These are phyloP conservation scores for Exophiala oligosperma DNA, from an alignment of 2,329 filamentous ascomycete genomes.

Conservation along the genomic window DNA sequence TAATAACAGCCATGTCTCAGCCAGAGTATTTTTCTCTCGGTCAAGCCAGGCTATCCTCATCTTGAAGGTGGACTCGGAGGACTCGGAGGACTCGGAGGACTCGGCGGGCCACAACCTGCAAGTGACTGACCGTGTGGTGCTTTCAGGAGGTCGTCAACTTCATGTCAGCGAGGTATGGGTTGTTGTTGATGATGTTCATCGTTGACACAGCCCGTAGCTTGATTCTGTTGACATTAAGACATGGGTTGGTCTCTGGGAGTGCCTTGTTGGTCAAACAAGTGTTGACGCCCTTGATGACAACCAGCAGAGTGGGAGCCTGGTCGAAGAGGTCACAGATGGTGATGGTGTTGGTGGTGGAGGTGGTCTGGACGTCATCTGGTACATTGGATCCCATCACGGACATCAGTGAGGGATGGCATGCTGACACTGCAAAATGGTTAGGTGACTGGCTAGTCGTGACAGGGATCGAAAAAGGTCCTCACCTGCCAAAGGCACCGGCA, in stretches of 20 bases:
- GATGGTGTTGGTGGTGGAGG: conserved; percentile 50
- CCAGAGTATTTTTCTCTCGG: conserved; percentile 1
- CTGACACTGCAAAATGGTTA: conserved; percentile 57
- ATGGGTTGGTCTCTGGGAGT: conserved; percentile 33
- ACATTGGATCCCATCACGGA: conserved; percentile 57
- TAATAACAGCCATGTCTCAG: too few relatives aligned
- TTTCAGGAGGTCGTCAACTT: conserved; percentile 44
- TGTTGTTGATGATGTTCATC: too few relatives aligned
- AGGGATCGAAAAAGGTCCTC: conserved; percentile 2
- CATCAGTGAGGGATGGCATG: conserved; percentile 65
- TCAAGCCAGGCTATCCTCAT: conserved; percentile 46
- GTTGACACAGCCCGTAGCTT: too few relatives aligned
- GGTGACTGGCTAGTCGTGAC: conserved; percentile 26
- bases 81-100: conserved; percentile 31
- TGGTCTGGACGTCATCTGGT: conserved; percentile 65
- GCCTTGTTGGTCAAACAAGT: conserved; percentile 41
- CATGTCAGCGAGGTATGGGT: too few relatives aligned
- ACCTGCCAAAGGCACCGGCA: conserved; percentile 68
- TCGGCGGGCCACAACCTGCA: conserved; percentile 66
- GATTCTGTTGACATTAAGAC: too few relatives aligned
- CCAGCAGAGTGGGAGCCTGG: conserved; percentile 39
- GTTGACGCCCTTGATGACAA: conserved; percentile 49
- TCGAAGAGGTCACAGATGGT: conserved; percentile 59
- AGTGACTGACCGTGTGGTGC: conserved; percentile 65
- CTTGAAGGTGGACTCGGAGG: conserved; percentile 55